Percentiles rank a stretch among this genome's conserved stretches.
Evolutionary conservation across 202 grass and related monocot species (phyloP).

Genomic region (Sporobolus alterniflorus): DNA sequence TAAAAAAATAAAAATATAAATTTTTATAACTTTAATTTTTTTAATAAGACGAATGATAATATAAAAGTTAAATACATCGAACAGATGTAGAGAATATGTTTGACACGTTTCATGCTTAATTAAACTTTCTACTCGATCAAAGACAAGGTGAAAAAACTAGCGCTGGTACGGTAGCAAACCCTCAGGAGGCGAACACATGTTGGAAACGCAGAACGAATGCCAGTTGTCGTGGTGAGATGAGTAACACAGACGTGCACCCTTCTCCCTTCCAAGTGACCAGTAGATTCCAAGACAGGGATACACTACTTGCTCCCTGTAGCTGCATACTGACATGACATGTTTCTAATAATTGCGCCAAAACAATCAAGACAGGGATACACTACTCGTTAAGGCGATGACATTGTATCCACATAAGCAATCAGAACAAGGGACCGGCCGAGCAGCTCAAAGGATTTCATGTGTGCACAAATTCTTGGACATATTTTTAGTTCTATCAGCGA

Average conservation of each 20-base stretch:
- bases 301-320: not conserved
- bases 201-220: too few relatives aligned
- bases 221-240: not conserved
- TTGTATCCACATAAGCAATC: not conserved
- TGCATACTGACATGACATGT: not conserved
- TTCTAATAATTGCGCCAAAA: not conserved
- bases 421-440: not conserved
- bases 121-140: too few relatives aligned
- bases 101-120: too few relatives aligned
- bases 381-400: slow-evolving; percentile 1
- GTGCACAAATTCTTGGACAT: not conserved
- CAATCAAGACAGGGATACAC: not conserved
- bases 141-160: too few relatives aligned
- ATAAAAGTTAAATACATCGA: too few relatives aligned
- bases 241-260: not conserved
- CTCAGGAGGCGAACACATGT: too few relatives aligned
- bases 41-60: too few relatives aligned
- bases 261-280: not conserved
- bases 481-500: not conserved
- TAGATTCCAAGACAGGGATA: not conserved
- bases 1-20: too few relatives aligned
- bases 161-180: too few relatives aligned
- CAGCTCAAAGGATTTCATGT: not conserved
- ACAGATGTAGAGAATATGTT: too few relatives aligned
- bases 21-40: too few relatives aligned